Base-by-base conservation (phyloP, 441 rosid genomes). In the Pelargonium citronellum region DNA sequence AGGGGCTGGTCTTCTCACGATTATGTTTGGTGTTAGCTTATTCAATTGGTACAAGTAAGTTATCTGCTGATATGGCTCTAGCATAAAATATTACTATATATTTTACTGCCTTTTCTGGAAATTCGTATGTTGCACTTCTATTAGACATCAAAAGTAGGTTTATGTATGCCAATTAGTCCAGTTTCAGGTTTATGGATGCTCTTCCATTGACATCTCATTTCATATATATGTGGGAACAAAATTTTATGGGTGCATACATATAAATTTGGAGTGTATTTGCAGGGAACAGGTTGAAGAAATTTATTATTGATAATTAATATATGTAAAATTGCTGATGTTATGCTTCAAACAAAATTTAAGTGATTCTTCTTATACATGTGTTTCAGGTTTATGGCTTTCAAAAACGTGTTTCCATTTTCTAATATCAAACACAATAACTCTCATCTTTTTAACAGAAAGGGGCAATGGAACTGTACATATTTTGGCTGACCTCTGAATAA, bases 21-120 rank as follows among this genome's bases (percentile, higher is more conserved):
- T 95, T 62, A 88, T 95, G 91, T 64, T 85, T 67, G 97, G 97
- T 46, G 97, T 95, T 75, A 77, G 97, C 80, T 83, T 95, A 74
- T 95, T 91, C 87, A 95, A 95, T 70, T 92, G 89, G 98, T 95
- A 86, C 96, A 95, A 90, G 99, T 95, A 88, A 92, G 99, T 90
- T 57, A 65, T 64, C 2, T 2, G 5, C 70, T 72, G 61, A n/a
- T 70, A 0, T 47, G 15, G 20, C 67, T 55, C 43, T 53, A 62
- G 27, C 49, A 8, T 20, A 12, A 8, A 27, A 61, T 61, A 22
- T 9, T 62, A 27, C 4, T 30, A 27, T 13, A 15, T 17, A 24
- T 34, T 58, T 24, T 57, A 27, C 57, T 8, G 15, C 19, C 53
- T 24, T 7, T 34, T 3, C 30, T 6, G 34, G 34, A 27, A 3